Base-by-base conservation (phyloP, 352 stramenopile species). In the Blastocystis sp. region DNA sequence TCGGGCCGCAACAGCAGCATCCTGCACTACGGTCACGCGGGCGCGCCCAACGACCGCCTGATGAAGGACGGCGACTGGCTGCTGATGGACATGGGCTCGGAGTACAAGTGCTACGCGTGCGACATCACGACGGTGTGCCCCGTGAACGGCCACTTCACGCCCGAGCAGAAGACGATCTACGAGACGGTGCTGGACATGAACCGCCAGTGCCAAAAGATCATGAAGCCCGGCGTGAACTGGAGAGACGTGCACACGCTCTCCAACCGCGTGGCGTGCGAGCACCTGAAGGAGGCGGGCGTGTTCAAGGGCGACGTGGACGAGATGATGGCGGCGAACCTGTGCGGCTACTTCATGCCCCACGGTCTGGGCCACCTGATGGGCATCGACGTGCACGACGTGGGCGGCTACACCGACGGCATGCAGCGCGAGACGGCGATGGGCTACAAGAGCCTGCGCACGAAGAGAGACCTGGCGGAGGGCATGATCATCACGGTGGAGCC, bases 301-400 rank as follows among this genome's bases (percentile, higher is more conserved):
- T 92, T 96, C 70, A 93, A 94, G 65, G 93, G 92, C 28, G 94
- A 94, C 9, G 91, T 98, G 2, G 95, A 98, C 64, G 94, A 97
- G 78, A 94, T 99, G 89, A 94, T 99, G 90, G 93, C 97, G 52
- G 93, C 94, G 87, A 93, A 97, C 89, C 92, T 99, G 34, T 97
- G 94, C 61, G 94, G 95, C 14, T 95, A 98, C 89, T 99, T 99
- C 89, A 99, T 98, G 92, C 97, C 97, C 11, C 95, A 98, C 89
- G 96, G 97, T 10, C 91, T 99, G n/a, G 97, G 97, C 21, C 97
- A 99, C 91, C 92, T 99, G 61, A 97, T 99, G 90, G 97, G 97
- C 9, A 93, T 99, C 40, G 97, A 99, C 90, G 97, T 93, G 7
- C 97, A 99, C 90, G 97, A 99, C 90, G 95, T 97, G 40, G 95